phyloP scores from a whole-genome alignment of 139 green algal species.

The Chloropicon primus region DNA sequence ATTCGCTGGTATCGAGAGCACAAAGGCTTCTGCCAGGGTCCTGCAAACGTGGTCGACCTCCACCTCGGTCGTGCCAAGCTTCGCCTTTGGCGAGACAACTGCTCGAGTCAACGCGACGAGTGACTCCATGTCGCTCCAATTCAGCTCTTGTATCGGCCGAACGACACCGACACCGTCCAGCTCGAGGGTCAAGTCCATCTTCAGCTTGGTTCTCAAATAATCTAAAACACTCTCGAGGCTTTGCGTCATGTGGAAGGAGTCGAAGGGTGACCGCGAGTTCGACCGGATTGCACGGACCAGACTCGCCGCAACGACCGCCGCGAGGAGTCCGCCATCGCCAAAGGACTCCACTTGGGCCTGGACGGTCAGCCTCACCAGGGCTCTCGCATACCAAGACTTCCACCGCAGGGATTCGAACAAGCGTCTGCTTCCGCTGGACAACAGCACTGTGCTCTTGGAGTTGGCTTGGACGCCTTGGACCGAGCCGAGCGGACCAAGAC shows the following conservation, averaged over 20 bases:
- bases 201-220: background rate
- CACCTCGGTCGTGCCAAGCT: background rate
- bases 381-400: background rate
- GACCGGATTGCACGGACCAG: background rate
- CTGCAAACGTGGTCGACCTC: background rate
- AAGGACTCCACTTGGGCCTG: background rate
- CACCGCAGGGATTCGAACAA: background rate
- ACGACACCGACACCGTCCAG: background rate
- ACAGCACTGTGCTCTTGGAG: background rate
- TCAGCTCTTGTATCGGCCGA: background rate
- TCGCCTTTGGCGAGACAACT: background rate
- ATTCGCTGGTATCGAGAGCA: background rate
- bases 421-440: background rate
- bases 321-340: background rate
- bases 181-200: background rate
- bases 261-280: background rate
- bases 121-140: background rate
- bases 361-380: background rate
- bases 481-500: background rate
- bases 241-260: background rate
- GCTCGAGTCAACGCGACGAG: background rate
- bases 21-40: background rate
- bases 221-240: background rate
- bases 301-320: background rate
- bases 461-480: background rate